phyloP scores from a whole-genome alignment of 306 rosid genomes.

The Alnus rubra region DNA sequence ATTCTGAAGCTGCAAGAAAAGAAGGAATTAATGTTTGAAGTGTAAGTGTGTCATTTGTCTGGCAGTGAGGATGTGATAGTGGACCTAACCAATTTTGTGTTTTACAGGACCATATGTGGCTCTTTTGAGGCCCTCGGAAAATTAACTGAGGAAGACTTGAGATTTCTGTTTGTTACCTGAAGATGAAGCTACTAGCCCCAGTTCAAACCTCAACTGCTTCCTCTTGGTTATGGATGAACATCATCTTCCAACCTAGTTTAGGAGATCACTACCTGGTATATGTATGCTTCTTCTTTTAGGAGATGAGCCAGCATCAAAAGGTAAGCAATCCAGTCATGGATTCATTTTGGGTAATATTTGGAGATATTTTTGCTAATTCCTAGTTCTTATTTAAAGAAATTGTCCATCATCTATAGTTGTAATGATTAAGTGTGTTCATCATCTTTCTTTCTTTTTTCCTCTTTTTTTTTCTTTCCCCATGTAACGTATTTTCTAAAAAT shows the following conservation, averaged over 20 bases:
- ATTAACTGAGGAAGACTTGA: constrained; percentile 69
- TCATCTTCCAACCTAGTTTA: too few species aligned
- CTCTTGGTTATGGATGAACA: neutral
- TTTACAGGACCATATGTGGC: constrained; percentile 74
- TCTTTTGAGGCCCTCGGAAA: constrained; percentile 74
- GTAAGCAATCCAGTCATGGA: neutral
- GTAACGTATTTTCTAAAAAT: too few species aligned
- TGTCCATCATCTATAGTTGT: neutral
- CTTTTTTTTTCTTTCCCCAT: too few species aligned
- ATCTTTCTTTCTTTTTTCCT: too few species aligned
- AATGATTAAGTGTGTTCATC: neutral
- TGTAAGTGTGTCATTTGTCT: constrained; percentile 47
- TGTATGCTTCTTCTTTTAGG: neutral
- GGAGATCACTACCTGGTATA: neutral
- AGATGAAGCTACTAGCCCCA: constrained; percentile 1
- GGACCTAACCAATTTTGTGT: neutral
- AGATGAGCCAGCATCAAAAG: neutral
- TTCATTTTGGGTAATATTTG: neutral
- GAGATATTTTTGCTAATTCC: neutral
- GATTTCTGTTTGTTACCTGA: constrained; percentile 54
- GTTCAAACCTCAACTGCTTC: neutral
- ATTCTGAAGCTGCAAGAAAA: constrained; percentile 88
- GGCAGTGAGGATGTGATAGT: neutral
- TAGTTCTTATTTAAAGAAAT: neutral
- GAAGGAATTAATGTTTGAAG: constrained; percentile 91